phyloP scores from a whole-genome alignment of 2,329 filamentous ascomycete species.

The Alternaria longipes region DNA sequence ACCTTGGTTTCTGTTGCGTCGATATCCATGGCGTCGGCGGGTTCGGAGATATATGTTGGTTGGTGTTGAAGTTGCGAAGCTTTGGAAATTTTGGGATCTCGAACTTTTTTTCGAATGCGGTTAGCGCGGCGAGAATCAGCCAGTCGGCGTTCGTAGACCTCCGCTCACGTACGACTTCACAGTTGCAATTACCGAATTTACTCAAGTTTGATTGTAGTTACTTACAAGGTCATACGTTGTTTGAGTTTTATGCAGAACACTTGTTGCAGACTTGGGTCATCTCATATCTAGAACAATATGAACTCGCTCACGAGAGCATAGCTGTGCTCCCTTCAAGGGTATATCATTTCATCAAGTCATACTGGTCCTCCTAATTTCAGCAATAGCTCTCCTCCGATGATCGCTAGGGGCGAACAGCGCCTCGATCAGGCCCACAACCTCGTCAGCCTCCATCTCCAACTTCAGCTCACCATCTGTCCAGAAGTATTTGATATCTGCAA shows the following conservation, averaged over 20 bases:
- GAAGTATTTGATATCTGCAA: slow-evolving; percentile 72
- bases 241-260: background rate
- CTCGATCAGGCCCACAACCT: slow-evolving; percentile 70
- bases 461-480: slow-evolving; percentile 72
- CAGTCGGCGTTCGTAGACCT: slow-evolving; percentile 34
- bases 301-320: background rate
- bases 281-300: background rate
- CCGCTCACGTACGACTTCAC: slow-evolving; percentile 12
- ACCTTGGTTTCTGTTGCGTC: slow-evolving; percentile 43
- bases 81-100: slow-evolving; percentile 40
- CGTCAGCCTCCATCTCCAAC: slow-evolving; percentile 68
- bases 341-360: slow-evolving; percentile 21
- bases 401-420: slow-evolving; percentile 71
- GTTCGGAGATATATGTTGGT: slow-evolving; percentile 7
- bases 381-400: slow-evolving; percentile 65
- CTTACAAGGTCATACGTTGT: no score
- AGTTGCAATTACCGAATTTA: background rate
- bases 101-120: slow-evolving; percentile 38
- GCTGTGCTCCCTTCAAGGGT: background rate
- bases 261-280: background rate
- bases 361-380: slow-evolving; percentile 59
- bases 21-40: slow-evolving; percentile 35
- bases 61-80: slow-evolving; percentile 21
- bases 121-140: slow-evolving; percentile 37
- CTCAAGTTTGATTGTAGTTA: background rate